Base-by-base conservation (phyloP, 2,329 filamentous ascomycete genomes). In the Talaromyces sp. region DNA sequence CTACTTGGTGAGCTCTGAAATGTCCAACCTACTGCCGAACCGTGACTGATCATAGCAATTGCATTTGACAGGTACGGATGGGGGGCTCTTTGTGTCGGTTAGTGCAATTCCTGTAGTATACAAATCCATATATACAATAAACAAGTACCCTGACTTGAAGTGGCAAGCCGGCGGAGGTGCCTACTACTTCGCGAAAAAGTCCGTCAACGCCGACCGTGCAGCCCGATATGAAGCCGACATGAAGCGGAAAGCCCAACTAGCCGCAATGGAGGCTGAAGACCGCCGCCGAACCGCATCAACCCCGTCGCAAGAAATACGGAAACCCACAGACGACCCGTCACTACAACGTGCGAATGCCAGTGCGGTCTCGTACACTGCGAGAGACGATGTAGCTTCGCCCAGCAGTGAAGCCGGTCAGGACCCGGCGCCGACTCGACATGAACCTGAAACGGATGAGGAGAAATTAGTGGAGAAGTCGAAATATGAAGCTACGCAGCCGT, bases 161-260 rank as follows among this genome's bases (percentile, higher is more conserved):
- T 39, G 3, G 5, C 35, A n/a, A 91, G 91, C 92, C 65, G 94
- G 93, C 70, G 94, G 85, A 64, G 89, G 88, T 63, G 91, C 93
- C 68, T 99, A 97, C 81, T 91, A 89, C 79, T 96, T 97, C 73
- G 94, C 94, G 63, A 99, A 99, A 81, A 83, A 85, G 70, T 87
- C 87, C 73, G 96, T 99, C 82, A 96, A 97, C 72, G 89, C 89
- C 65, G 91, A 97, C 75, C 89, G 93, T 63, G 81, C 84, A 61
- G 79, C 84, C 61, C 85, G 89, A 67, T 84, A 88, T 64, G 83
- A 88, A 66, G 85, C 88, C 61, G 82, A 84, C 65, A 86, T 88
- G 77, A 87, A 82, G 77, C 82, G 81, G 66, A 75, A 77, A 62
- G 66, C 71, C 9, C 67, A 73, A 35, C 59, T 73, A 43, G 70